Conservation (phyloP, 805 yeast species). For the Suhomyces emberorum region DNA sequence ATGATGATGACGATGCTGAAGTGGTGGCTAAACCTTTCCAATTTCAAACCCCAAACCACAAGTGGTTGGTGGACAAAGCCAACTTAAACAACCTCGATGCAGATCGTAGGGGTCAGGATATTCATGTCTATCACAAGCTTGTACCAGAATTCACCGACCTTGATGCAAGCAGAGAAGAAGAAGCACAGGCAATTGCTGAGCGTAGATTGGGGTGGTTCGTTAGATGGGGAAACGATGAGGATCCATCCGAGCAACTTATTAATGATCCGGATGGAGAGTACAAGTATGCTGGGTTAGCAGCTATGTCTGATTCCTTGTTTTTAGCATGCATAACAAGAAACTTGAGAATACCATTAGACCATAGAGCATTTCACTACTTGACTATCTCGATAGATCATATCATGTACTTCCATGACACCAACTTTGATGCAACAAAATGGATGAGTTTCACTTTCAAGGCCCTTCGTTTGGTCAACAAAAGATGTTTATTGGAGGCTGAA, state of each 20-base stretch:
- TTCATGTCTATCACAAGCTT: slow-evolving; percentile 24
- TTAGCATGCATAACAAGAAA: slow-evolving; percentile 51
- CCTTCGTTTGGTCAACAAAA: slow-evolving; percentile 47
- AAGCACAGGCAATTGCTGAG: slow-evolving; percentile 19
- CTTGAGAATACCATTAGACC: slow-evolving; percentile 35
- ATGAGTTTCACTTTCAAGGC: slow-evolving; percentile 47
- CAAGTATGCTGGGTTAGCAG: slow-evolving; percentile 56
- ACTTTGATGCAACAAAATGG: slow-evolving; percentile 50
- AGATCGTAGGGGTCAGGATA: slow-evolving; percentile 11
- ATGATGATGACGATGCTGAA: slow-evolving; percentile 23
- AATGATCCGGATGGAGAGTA: slow-evolving; percentile 13
- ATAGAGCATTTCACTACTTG: slow-evolving; percentile 30
- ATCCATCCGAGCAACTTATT: slow-evolving; percentile 6
- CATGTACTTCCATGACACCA: slow-evolving; percentile 59
- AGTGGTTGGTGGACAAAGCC: slow-evolving; percentile 29
- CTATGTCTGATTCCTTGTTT: slow-evolving; percentile 56
- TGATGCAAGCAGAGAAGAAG: slow-evolving; percentile 22
- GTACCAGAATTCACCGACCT: slow-evolving; percentile 33
- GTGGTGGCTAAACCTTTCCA: slow-evolving; percentile 28
- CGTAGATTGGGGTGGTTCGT: slow-evolving; percentile 24
- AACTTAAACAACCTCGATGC: slow-evolving; percentile 12
- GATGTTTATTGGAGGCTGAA: slow-evolving; percentile 58
- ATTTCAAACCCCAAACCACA: slow-evolving; percentile 32
- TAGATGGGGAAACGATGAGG: slow-evolving; percentile 24
- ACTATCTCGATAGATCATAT: slow-evolving; percentile 66